Percentiles rank a stretch among this genome's conserved stretches.
phyloP scores from a whole-genome alignment of 768 basidiomycete species.

The Sporobolomyces roseus region DNA sequence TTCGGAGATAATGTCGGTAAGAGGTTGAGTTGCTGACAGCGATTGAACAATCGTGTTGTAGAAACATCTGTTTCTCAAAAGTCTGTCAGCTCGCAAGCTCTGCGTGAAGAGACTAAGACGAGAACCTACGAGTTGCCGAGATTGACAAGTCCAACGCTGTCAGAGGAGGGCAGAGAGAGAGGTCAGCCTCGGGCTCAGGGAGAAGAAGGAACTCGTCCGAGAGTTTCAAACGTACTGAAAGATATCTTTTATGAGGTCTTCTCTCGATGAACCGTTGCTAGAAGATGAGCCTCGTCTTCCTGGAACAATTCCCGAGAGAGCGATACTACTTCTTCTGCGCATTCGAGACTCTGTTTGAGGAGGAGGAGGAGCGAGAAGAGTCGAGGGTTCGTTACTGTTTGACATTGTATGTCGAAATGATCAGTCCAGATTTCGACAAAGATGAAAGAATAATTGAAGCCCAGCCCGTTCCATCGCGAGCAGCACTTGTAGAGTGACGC shows the following conservation, averaged over 20 bases:
- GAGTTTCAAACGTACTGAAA: slow-evolving; percentile 16
- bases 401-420: too few relatives aligned
- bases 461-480: too few relatives aligned
- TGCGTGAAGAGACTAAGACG: background rate
- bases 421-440: too few relatives aligned
- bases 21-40: slow-evolving; percentile 50
- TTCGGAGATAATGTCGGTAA: slow-evolving; percentile 40
- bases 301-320: slow-evolving; percentile 20
- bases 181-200: background rate
- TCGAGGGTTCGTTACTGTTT: background rate
- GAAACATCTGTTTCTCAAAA: slow-evolving; percentile 64
- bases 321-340: slow-evolving; percentile 21
- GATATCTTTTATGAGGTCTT: slow-evolving; percentile 34
- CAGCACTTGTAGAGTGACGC: too few relatives aligned
- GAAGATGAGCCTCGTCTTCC: slow-evolving; percentile 10
- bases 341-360: slow-evolving; percentile 4
- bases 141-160: slow-evolving; percentile 44
- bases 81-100: background rate
- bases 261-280: slow-evolving; percentile 14
- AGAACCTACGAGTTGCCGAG: slow-evolving; percentile 47
- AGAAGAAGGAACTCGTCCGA: background rate
- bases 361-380: background rate
- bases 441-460: too few relatives aligned
- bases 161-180: background rate
- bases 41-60: slow-evolving; percentile 93